Evolutionary conservation across 2,329 filamentous ascomycete genomes (phyloP).

Genomic region (Hortaea sp.): DNA sequence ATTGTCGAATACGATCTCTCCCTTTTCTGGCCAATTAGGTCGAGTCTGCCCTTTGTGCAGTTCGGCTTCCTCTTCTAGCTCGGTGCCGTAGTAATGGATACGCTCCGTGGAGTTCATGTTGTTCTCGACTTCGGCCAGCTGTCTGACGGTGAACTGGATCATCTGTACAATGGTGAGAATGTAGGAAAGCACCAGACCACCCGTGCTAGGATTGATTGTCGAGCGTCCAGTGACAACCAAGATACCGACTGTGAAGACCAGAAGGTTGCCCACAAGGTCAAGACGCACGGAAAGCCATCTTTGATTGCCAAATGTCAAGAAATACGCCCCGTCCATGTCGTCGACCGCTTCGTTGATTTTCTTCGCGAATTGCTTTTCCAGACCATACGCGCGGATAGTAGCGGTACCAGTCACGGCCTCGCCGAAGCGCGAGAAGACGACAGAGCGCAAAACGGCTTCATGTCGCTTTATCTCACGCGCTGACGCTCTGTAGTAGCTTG

Average conservation of each 20-base stretch:
- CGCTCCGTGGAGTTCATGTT: constrained; percentile 96
- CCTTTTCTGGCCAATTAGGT: constrained; percentile 72
- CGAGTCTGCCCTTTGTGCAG: constrained; percentile 63
- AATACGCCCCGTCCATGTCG: constrained; percentile 89
- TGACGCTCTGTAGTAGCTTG: constrained; percentile 80
- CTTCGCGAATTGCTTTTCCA: constrained; percentile 62
- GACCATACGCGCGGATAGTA: constrained; percentile 80
- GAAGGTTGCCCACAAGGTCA: constrained; percentile 69
- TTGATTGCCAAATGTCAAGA: constrained; percentile 89
- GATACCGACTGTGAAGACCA: constrained; percentile 83
- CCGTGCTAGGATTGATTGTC: constrained; percentile 71
- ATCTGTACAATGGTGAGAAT: constrained; percentile 89
- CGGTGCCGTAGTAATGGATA: constrained; percentile 76
- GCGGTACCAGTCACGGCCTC: constrained; percentile 78
- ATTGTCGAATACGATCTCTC: constrained; percentile 50
- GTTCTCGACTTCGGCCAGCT: constrained; percentile 92
- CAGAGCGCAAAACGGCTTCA: constrained; percentile 77
- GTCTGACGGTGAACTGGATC: constrained; percentile 90
- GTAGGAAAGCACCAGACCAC: constrained; percentile 82
- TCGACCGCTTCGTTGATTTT: constrained; percentile 68
- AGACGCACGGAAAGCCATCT: constrained; percentile 82
- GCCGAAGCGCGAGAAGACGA: constrained; percentile 81
- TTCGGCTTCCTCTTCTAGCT: constrained; percentile 82
- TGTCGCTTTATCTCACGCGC: constrained; percentile 91
- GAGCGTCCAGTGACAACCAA: constrained; percentile 88